Evolutionary conservation across 2,329 filamentous ascomycete species (phyloP).

Genomic region (Didymella lethalis): DNA sequence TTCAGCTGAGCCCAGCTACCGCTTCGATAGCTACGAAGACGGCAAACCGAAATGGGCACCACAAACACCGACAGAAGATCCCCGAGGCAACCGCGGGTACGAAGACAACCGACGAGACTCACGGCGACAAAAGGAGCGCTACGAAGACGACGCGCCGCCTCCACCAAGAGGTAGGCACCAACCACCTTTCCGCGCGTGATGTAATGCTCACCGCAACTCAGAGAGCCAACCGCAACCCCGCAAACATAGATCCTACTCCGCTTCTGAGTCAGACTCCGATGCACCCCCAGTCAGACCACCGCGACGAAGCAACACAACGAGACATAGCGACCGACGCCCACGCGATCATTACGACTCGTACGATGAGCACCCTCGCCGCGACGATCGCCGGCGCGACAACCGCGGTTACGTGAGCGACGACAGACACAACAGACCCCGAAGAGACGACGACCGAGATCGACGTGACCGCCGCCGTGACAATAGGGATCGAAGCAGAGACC

Average conservation of each 20-base stretch:
- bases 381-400: slow-evolving; percentile 26
- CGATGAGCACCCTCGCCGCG: slow-evolving; percentile 34
- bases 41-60: slow-evolving; percentile 40
- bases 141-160: slow-evolving; percentile 28
- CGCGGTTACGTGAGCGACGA: slow-evolving; percentile 40
- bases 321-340: slow-evolving; percentile 23
- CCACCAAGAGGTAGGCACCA: slow-evolving; percentile 22
- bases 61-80: slow-evolving; percentile 27
- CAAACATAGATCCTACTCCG: slow-evolving; percentile 29
- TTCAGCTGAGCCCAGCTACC: slow-evolving; percentile 34
- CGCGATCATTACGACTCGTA: slow-evolving; percentile 39
- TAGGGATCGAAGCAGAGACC: slow-evolving; percentile 13
- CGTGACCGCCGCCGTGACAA: slow-evolving; percentile 24
- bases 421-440: slow-evolving; percentile 33
- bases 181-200: background rate
- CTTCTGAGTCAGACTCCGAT: slow-evolving; percentile 31
- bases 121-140: slow-evolving; percentile 27
- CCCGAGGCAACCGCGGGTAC: slow-evolving; percentile 34
- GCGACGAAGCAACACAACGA: slow-evolving; percentile 30
- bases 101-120: slow-evolving; percentile 33
- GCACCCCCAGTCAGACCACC: slow-evolving; percentile 30
- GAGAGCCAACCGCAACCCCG: slow-evolving; percentile 27
- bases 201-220: slow-evolving; percentile 8
- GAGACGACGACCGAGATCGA: slow-evolving; percentile 28
- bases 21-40: slow-evolving; percentile 41